Percentiles rank a stretch among this genome's conserved stretches.
Evolutionary conservation across 805 yeast genomes (phyloP).

Genomic region (Metschnikowia noctiluminum): DNA sequence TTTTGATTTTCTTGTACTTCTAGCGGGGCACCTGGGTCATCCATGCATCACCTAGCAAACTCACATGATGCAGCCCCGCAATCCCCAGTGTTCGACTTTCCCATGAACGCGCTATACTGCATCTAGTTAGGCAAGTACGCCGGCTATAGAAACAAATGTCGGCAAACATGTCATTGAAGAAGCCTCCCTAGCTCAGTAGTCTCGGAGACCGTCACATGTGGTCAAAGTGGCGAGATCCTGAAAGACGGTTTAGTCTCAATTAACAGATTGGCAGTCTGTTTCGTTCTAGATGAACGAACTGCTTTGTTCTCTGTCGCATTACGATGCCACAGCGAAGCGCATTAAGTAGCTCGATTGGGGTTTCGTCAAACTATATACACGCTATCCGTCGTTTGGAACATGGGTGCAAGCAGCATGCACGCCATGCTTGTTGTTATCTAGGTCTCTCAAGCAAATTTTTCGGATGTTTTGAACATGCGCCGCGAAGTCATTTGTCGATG

Average conservation of each 20-base stretch:
- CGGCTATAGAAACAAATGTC: no score
- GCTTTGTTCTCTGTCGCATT: no score
- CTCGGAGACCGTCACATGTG: no score
- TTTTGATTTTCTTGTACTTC: background rate
- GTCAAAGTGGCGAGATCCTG: no score
- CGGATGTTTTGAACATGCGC: background rate
- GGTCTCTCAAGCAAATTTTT: background rate
- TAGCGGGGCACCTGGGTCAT: background rate
- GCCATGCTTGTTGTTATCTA: background rate
- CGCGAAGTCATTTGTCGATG: background rate
- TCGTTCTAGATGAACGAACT: no score
- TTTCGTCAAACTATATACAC: background rate
- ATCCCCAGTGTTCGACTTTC: background rate
- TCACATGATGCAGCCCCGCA: background rate
- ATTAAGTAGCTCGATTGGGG: slow-evolving; percentile 2
- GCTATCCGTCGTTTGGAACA: background rate
- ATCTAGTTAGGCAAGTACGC: background rate
- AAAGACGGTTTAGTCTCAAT: no score
- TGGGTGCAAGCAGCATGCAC: background rate
- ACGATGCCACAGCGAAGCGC: slow-evolving; percentile 1
- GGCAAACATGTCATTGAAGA: no score
- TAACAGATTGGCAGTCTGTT: no score
- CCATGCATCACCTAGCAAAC: background rate
- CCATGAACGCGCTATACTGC: slow-evolving; percentile 5
- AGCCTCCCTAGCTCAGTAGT: no score